Base-by-base conservation (phyloP, 768 basidiomycete species). In the Boletus rubroflammeus region DNA sequence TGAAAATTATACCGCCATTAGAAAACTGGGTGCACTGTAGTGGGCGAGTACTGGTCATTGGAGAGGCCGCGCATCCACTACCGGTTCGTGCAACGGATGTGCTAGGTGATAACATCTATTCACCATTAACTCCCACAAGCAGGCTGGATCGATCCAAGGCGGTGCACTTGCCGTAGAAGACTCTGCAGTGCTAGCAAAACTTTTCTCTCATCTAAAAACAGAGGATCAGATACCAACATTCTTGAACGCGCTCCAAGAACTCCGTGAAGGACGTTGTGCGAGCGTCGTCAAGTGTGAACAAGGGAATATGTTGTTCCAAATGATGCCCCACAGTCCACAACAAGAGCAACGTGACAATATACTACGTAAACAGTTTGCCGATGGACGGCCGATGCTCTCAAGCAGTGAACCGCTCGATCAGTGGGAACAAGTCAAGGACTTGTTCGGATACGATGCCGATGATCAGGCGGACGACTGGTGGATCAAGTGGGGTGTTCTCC, bases 381-480 rank as follows among this genome's bases (percentile, higher is more conserved):
- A 78, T 67, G 78, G 82, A 56, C 78, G 80, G 53, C 70, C 67
- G 26, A 64, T 70, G 28, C 73, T 82, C 53, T 70, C 68, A 51
- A 67, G 66, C 29, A 39, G 38, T 2, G 47, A 47, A 21, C 31
- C 39, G 8, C 46, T 47, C 1, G 55, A 54, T 10, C 73, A 81
- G 53, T 84, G 83, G 78, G 81, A 81, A 42, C 73, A 75, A 38
- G 76, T 82, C 55, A 69, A 80, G 50, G 74, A 73, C 23, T 59
- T 84, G 54, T 81, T 78, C 50, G 67, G 71, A 14, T 79, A 83
- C 59, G 77, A 82, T 57, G 76, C 82, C 9, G 74, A 71, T 36
- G 83, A 85, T 43, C 72, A 76, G 46, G 84, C 80, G 23, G 82
- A 82, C 35, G 81, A 84, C 61, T 85, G 82, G 82, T 86, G 82